Percentiles rank a stretch among this genome's conserved stretches.
Evolutionary conservation across 2,329 filamentous ascomycete genomes (phyloP).

Genomic region (Colletotrichum aenigma): DNA sequence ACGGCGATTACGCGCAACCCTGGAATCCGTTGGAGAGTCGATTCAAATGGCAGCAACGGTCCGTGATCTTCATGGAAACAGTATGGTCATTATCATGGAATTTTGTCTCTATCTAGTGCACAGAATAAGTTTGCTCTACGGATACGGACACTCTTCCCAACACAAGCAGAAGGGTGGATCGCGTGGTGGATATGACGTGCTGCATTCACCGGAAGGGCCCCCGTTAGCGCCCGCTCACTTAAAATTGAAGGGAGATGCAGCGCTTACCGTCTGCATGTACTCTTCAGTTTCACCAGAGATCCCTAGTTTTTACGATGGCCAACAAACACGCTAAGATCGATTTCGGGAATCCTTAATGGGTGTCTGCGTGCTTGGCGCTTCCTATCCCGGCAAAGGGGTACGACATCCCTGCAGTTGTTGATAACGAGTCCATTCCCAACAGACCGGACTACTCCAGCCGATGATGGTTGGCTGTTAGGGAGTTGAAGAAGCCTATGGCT

Average conservation of each 20-base stretch:
- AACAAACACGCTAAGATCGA: neutral
- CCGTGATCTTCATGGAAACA: neutral
- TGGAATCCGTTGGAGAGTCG: neutral
- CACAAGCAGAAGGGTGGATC: neutral
- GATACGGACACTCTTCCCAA: neutral
- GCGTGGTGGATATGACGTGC: neutral
- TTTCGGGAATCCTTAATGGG: neutral
- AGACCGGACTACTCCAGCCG: neutral
- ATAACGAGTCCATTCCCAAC: neutral
- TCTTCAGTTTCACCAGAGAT: neutral
- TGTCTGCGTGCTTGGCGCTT: neutral
- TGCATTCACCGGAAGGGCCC: neutral
- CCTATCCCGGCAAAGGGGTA: neutral
- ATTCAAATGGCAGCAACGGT: neutral
- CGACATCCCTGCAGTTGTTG: neutral
- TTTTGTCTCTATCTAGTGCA: neutral
- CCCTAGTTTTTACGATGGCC: neutral
- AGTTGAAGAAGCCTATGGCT: neutral
- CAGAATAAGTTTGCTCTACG: neutral
- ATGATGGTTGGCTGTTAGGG: neutral
- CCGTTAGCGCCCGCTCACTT: neutral
- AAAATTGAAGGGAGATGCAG: neutral
- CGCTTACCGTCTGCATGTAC: neutral
- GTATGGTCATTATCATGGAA: neutral
- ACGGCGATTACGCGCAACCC: fast-evolving